phyloP scores from a whole-genome alignment of 208 protist genomes.

The Plasmodiophora brassicae region DNA sequence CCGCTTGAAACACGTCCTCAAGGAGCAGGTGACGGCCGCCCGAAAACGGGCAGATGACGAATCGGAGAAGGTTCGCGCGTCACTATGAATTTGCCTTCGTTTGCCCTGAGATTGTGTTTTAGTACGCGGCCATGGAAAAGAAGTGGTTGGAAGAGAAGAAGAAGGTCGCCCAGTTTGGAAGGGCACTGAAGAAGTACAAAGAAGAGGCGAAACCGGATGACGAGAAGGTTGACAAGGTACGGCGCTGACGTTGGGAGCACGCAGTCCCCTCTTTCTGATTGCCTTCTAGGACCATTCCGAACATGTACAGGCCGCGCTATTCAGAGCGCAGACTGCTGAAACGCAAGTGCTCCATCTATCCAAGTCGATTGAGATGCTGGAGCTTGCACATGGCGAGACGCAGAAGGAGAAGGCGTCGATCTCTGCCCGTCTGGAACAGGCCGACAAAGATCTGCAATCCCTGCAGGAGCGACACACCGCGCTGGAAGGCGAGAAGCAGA shows the following conservation, averaged over 20 bases:
- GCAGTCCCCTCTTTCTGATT: too few relatives aligned
- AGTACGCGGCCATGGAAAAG: neutral
- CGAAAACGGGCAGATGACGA: neutral
- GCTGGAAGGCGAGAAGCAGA: neutral
- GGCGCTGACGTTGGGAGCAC: too few relatives aligned
- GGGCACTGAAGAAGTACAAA: neutral
- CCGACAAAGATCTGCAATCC: neutral
- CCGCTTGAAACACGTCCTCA: neutral
- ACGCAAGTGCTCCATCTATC: neutral
- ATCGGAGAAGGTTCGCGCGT: neutral
- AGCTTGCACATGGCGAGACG: neutral
- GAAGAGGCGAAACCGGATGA: too few relatives aligned
- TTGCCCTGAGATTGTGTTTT: neutral
- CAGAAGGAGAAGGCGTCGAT: neutral
- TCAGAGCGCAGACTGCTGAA: neutral
- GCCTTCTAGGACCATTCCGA: too few relatives aligned
- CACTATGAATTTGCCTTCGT: neutral
- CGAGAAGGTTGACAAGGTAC: too few relatives aligned
- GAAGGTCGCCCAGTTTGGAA: neutral
- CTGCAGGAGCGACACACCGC: neutral
- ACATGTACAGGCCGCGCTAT: neutral
- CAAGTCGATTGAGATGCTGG: neutral
- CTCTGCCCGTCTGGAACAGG: neutral
- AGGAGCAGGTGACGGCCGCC: neutral
- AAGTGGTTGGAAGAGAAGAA: slow-evolving; percentile 11